These are phyloP conservation scores for Trebouxia gelatinosa DNA, from an alignment of 163 green algal genomes.

Conservation along the genomic window DNA sequence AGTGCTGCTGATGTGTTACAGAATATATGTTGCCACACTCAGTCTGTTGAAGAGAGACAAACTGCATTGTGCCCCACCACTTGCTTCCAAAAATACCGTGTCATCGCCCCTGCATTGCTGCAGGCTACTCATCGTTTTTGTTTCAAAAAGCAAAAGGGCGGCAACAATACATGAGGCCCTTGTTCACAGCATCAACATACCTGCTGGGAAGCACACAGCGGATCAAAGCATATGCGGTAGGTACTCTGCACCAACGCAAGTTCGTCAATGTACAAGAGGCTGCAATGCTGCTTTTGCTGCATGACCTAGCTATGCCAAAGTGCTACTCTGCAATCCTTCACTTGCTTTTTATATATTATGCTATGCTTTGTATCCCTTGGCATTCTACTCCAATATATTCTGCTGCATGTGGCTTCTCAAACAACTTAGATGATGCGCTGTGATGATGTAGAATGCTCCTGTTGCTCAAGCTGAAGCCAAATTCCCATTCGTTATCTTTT, in stretches of 20 bases:
- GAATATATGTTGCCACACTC: neutral
- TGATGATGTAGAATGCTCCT: slow-evolving; percentile 29
- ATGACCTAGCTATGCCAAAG: neutral
- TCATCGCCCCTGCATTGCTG: neutral
- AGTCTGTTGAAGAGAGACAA: no score
- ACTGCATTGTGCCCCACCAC: no score
- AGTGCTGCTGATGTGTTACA: neutral
- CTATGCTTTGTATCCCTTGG: no score
- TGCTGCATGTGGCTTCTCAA: neutral
- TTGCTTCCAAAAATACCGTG: neutral
- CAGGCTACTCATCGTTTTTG: neutral
- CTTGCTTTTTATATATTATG: no score
- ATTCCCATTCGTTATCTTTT: slow-evolving; percentile 62
- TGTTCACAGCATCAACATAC: neutral
- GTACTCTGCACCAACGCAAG: no score
- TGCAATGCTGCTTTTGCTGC: neutral
- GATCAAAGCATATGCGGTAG: neutral
- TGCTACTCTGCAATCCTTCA: neutral
- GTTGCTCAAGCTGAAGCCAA: neutral
- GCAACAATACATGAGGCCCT: neutral
- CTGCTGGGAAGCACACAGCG: neutral
- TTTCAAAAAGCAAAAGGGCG: neutral
- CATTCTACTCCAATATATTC: neutral
- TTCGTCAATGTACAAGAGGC: no score
- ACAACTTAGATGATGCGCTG: neutral